Evolutionary conservation across 345 rosid species (phyloP).

Genomic region (Adansonia digitata): DNA sequence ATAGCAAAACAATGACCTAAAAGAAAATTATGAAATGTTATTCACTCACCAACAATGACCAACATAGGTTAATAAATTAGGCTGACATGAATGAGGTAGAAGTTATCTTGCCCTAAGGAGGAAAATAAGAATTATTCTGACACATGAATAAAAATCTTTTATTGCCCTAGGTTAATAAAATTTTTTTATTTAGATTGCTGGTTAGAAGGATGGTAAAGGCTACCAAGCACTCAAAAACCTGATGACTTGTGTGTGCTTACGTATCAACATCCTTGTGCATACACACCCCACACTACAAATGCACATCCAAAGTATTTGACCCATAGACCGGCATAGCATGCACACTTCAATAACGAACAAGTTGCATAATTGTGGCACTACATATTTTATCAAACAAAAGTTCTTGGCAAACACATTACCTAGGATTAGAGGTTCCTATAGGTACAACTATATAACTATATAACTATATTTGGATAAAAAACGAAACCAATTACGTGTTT

Average conservation of each 20-base stretch:
- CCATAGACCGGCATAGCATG: not conserved
- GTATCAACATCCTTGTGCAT: not conserved
- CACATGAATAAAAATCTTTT: too few relatives aligned
- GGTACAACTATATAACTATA: not conserved
- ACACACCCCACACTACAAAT: not conserved
- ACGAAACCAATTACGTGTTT: not conserved
- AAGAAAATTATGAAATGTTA: slow-evolving; percentile 25
- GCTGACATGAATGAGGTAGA: slow-evolving; percentile 96
- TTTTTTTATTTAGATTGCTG: too few relatives aligned
- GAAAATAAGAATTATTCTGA: slow-evolving; percentile 22
- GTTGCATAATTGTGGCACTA: not conserved
- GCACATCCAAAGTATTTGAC: not conserved
- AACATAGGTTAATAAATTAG: slow-evolving; percentile 90
- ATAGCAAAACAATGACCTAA: not conserved
- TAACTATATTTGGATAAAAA: not conserved
- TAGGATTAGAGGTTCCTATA: not conserved
- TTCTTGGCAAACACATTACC: not conserved
- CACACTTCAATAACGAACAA: not conserved
- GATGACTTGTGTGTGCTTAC: not conserved
- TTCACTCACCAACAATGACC: slow-evolving; percentile 97
- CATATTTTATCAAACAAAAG: not conserved
- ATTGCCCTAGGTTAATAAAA: too few relatives aligned
- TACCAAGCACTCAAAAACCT: slow-evolving; percentile 1
- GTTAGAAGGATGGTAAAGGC: not conserved
- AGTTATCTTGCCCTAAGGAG: slow-evolving; percentile 79